Evolutionary conservation across 208 protist species (phyloP).

Genomic region (Acanthamoeba sp.): DNA sequence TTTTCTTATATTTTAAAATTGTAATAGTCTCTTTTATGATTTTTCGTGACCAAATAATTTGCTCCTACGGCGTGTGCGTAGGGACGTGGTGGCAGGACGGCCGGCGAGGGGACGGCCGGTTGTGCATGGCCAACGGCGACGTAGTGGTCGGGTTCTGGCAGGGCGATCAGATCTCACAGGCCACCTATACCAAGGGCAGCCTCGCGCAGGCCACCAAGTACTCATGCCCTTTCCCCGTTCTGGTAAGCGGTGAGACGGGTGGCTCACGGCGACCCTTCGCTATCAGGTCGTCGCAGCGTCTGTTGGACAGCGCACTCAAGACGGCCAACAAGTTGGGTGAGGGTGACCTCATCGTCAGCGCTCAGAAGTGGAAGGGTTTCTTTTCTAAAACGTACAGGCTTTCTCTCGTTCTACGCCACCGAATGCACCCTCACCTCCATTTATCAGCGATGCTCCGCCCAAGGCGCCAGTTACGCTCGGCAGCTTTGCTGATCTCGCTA

Average conservation of each 20-base stretch:
- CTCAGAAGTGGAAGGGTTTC: neutral
- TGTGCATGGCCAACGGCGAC: conserved; percentile 40
- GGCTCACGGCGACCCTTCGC: too few species aligned
- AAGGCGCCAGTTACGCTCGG: neutral
- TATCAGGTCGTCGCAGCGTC: neutral
- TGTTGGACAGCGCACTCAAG: neutral
- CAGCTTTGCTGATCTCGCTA: neutral
- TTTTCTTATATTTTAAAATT: too few species aligned
- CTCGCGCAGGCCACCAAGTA: conserved; percentile 37
- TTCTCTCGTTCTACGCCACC: neutral
- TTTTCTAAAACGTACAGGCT: neutral
- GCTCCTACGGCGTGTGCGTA: too few species aligned
- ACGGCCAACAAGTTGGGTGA: neutral
- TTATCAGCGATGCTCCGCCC: neutral
- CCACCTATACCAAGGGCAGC: conserved; percentile 1
- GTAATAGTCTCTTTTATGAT: too few species aligned
- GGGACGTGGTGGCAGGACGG: conserved; percentile 40
- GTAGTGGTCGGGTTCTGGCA: conserved; percentile 14
- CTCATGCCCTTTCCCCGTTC: neutral
- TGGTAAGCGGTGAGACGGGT: too few species aligned
- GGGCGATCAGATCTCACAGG: conserved; percentile 16
- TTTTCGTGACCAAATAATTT: too few species aligned
- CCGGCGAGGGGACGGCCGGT: neutral
- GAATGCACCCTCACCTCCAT: too few species aligned
- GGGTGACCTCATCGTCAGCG: neutral